These are phyloP conservation scores for Lolium perenne DNA, from an alignment of 176 grass and related monocot genomes.

Conservation along the genomic window DNA sequence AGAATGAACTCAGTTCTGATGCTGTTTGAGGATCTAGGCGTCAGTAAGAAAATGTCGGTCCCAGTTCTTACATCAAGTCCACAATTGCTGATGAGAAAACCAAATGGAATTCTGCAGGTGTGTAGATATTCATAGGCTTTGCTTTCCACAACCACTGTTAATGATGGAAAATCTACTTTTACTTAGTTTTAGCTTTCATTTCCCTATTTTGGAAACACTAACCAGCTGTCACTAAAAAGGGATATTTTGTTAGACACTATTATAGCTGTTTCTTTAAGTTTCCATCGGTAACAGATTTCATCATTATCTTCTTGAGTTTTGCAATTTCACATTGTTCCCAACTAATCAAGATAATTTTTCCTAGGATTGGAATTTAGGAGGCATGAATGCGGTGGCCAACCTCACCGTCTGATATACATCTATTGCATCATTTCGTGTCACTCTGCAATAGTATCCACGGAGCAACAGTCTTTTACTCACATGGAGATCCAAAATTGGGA, in stretches of 20 bases:
- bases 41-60: slow-evolving; percentile 70
- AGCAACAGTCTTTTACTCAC: neutral
- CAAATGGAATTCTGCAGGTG: slow-evolving; percentile 48
- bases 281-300: neutral
- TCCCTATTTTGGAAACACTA: neutral
- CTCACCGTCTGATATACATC: neutral
- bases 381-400: neutral
- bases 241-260: neutral
- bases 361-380: neutral
- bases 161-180: too few species aligned
- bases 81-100: slow-evolving; percentile 83
- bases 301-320: neutral
- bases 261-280: neutral
- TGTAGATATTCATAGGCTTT: too few species aligned
- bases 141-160: too few species aligned
- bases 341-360: neutral
- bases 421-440: slow-evolving; percentile 17
- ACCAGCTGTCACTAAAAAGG: neutral
- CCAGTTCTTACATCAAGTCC: slow-evolving; percentile 88
- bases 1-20: slow-evolving; percentile 16
- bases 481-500: slow-evolving; percentile 17
- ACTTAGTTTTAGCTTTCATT: too few species aligned
- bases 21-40: slow-evolving; percentile 65
- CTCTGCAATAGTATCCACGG: slow-evolving; percentile 9
- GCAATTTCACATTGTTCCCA: slow-evolving; percentile 6